Percentiles rank a stretch among this genome's conserved stretches.
phyloP scores from a whole-genome alignment of 2,329 filamentous ascomycete genomes.

The Trichophyton equinum region DNA sequence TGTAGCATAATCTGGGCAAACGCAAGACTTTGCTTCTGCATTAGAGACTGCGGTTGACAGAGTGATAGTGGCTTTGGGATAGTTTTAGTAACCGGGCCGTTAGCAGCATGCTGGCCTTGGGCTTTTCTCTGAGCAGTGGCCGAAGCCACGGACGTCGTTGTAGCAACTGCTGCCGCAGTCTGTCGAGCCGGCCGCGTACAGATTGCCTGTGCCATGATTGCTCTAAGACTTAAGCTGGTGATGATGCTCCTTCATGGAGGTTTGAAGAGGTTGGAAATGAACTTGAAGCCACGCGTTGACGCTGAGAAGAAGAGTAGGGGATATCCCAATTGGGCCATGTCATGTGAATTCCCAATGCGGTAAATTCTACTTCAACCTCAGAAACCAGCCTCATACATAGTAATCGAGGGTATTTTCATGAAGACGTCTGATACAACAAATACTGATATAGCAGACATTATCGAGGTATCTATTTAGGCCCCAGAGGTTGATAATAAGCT shows the following conservation, averaged over 20 bases:
- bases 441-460: background rate
- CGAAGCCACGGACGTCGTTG: background rate
- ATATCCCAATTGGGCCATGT: constrained; percentile 4
- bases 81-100: background rate
- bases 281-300: background rate
- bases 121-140: background rate
- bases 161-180: background rate
- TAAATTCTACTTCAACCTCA: background rate
- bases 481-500: background rate
- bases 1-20: constrained; percentile 38
- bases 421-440: background rate
- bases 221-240: background rate
- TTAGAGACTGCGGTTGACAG: constrained; percentile 14
- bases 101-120: background rate
- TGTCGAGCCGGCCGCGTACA: background rate
- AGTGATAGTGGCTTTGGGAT: background rate
- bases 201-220: background rate
- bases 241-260: background rate
- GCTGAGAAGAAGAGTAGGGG: background rate
- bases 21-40: constrained; percentile 35
- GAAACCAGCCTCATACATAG: background rate
- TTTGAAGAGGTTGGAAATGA: background rate
- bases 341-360: constrained; percentile 3
- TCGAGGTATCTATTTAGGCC: background rate
- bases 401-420: background rate